Percentiles rank a stretch among this genome's conserved stretches.
phyloP scores from a whole-genome alignment of 2,329 filamentous ascomycete genomes.

The Podosphaera leucotricha region DNA sequence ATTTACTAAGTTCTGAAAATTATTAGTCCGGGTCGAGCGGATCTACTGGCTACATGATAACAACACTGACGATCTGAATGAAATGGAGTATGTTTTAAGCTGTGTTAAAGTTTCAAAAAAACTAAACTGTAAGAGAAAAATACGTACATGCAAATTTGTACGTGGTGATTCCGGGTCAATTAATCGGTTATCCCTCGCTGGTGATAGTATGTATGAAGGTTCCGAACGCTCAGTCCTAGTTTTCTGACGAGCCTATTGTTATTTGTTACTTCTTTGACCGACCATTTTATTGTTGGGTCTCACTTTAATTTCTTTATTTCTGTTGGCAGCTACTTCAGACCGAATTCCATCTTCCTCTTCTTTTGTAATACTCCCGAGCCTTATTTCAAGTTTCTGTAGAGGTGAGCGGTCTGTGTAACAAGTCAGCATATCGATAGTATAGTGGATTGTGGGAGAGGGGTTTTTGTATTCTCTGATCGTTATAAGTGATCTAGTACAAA shows the following conservation, averaged over 20 bases:
- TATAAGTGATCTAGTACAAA: neutral
- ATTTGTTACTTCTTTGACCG: conserved; percentile 5
- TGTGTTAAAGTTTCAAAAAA: too few relatives aligned
- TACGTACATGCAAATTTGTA: neutral
- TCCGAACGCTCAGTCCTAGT: neutral
- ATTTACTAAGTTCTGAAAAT: neutral
- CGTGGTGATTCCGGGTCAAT: neutral
- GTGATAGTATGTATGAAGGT: neutral
- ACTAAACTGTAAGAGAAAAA: too few relatives aligned
- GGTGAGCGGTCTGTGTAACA: conserved; percentile 51
- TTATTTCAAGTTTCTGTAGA: conserved; percentile 77
- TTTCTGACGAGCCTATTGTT: neutral
- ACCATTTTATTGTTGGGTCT: conserved; percentile 14
- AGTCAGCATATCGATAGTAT: neutral
- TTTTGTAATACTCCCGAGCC: conserved; percentile 79
- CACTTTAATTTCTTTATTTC: conserved; percentile 11
- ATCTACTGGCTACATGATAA: too few relatives aligned
- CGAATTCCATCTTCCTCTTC: conserved; percentile 78
- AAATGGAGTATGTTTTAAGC: too few relatives aligned
- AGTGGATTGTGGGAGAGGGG: neutral
- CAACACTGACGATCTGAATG: too few relatives aligned
- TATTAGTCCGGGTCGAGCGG: neutral
- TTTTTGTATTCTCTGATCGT: neutral
- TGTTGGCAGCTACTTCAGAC: conserved; percentile 44
- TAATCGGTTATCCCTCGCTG: neutral